Base-by-base conservation (phyloP, 2,329 filamentous ascomycete genomes). In the Diaporthe vexans region DNA sequence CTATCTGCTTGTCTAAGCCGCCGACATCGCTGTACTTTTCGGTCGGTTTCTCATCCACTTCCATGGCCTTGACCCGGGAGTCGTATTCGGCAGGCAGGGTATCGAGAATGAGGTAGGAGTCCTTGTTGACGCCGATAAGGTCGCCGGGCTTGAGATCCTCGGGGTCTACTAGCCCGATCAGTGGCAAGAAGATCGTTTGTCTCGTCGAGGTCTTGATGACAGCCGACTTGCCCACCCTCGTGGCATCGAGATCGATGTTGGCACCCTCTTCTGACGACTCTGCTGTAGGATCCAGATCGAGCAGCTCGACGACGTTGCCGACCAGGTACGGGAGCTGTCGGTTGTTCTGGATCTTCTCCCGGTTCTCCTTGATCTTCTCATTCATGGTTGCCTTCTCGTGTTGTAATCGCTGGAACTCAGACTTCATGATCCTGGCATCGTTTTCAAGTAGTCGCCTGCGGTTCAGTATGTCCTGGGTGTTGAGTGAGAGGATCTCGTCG, bases 311-410 rank as follows among this genome's bases (percentile, higher is more conserved):
- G 63, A 99, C 97, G 81, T 99, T 99, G 79, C 97, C 97, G 78
- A 99, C 97, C 17, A 99, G 93, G 83, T 99, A 99, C 54, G 97
- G 97, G 81, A 99, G 89, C 92, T 99, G 97, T 95, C 95, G 91
- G 88, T 99, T 99, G 86, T 99, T 98, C 79, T 97, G 95, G 81
- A 99, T 99, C 91, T 99, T 99, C 79, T 99, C 97, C 81, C 94
- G 87, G 82, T 99, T 99, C 83, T 99, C 97, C 89, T 98, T 98
- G 85, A 99, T 98, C 89, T 98, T 98, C 85, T 98, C 96, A 74
- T 92, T 92, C 97, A 99, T 99, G 65, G 94, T 93, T 67, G 93
- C 92, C 87, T 98, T 98, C 86, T 99, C 97, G 81, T 99, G 97
- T 80, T 93, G 94, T 86, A 99, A 89, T 79, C 97, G 93, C 83